phyloP scores from a whole-genome alignment of 768 basidiomycete species.

The Trametes coccinea region DNA sequence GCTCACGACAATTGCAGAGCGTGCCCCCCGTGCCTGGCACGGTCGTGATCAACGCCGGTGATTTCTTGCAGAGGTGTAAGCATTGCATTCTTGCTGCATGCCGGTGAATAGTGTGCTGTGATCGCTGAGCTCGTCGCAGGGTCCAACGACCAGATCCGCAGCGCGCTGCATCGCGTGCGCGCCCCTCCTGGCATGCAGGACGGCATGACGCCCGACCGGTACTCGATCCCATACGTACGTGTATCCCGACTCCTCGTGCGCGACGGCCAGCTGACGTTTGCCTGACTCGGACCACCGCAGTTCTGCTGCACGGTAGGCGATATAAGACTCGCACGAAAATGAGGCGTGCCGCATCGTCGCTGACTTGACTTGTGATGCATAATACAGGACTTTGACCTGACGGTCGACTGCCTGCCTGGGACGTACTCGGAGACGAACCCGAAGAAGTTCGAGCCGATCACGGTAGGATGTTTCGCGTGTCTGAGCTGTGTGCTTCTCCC shows the following conservation, averaged over 20 bases:
- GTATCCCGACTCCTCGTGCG: too few relatives aligned
- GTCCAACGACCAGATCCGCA: constrained; percentile 39
- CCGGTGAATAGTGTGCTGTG: too few relatives aligned
- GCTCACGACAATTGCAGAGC: constrained; percentile 25
- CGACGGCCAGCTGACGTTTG: too few relatives aligned
- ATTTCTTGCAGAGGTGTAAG: constrained; percentile 50
- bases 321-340: too few relatives aligned
- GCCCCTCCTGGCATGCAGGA: constrained; percentile 35
- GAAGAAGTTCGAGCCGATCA: constrained; percentile 51
- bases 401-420: constrained; percentile 52
- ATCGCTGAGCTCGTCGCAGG: constrained; percentile 24
- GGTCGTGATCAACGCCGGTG: constrained; percentile 50
- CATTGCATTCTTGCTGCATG: not conserved
- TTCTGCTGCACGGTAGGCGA: constrained; percentile 39
- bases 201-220: constrained; percentile 47
- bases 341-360: not conserved
- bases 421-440: constrained; percentile 48
- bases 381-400: constrained; percentile 21
- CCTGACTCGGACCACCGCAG: constrained; percentile 21
- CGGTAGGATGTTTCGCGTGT: constrained; percentile 13
- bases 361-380: not conserved
- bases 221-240: constrained; percentile 61
- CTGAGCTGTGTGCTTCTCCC: not conserved
- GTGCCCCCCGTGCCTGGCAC: constrained; percentile 46
- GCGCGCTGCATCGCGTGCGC: constrained; percentile 53